Conservation (phyloP, 2,329 filamentous ascomycete genomes). For the Diaporthe australafricana region DNA sequence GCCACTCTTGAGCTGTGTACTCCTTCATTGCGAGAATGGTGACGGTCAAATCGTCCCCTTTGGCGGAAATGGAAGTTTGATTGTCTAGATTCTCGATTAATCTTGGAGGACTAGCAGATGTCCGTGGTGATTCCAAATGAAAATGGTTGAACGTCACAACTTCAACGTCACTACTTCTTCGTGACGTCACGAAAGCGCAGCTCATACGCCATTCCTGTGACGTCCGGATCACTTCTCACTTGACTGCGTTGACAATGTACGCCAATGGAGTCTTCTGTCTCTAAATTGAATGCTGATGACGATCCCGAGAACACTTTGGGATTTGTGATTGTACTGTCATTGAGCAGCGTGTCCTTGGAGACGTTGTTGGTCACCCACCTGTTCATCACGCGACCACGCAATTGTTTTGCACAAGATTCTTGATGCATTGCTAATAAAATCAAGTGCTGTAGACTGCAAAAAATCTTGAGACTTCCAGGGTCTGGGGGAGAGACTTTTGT, state of each 20-base stretch:
- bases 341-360: not conserved
- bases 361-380: not conserved
- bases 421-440: no score
- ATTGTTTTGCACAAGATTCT: no score
- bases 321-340: not conserved
- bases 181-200: conserved; percentile 26
- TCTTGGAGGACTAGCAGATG: no score
- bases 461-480: no score
- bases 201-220: conserved; percentile 4
- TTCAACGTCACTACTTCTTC: conserved; percentile 9
- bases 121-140: no score
- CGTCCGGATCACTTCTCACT: not conserved
- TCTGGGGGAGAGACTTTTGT: no score
- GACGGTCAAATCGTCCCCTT: not conserved
- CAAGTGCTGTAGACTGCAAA: no score
- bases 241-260: not conserved
- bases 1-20: conserved; percentile 43
- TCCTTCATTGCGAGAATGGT: conserved; percentile 37
- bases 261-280: not conserved
- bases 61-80: no score
- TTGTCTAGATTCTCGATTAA: no score
- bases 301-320: not conserved
- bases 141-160: not conserved
- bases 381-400: no score
- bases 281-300: no score